A percentile compares a stretch with the other conserved stretches of the same genome.
These are phyloP conservation scores for Edaphochlamys debaryana DNA, from an alignment of 139 green algal genomes.

Conservation along the genomic window DNA sequence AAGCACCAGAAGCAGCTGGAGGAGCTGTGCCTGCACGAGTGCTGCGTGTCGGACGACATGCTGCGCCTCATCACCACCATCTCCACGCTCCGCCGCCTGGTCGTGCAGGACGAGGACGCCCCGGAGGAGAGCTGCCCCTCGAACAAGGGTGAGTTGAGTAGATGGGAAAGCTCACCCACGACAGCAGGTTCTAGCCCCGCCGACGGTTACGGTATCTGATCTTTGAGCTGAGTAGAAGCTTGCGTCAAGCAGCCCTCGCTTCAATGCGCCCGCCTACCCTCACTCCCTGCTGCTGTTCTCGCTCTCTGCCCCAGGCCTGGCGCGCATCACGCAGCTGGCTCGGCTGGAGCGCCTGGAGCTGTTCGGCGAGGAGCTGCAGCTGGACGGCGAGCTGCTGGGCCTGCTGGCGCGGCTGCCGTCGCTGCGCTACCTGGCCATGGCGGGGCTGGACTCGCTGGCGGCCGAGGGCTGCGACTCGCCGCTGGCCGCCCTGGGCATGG, in stretches of 20 bases:
- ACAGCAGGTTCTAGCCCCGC: no score
- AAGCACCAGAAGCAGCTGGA: constrained; percentile 34
- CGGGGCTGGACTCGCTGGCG: constrained; percentile 36
- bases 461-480: constrained; percentile 1
- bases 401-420: constrained; percentile 25
- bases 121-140: constrained; percentile 37
- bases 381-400: constrained; percentile 24
- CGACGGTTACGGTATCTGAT: no score
- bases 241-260: no score
- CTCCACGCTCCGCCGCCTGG: constrained; percentile 1
- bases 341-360: constrained; percentile 39
- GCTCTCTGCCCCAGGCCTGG: no score
- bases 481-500: neutral
- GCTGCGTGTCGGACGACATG: constrained; percentile 39
- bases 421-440: constrained; percentile 41
- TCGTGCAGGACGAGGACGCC: constrained; percentile 39
- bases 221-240: no score
- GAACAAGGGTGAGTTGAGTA: constrained; percentile 34
- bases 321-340: constrained; percentile 23
- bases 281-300: no score
- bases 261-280: no score
- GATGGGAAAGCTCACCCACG: no score
- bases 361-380: constrained; percentile 41
- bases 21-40: constrained; percentile 34
- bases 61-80: constrained; percentile 19